Base-by-base conservation (phyloP, 2,329 filamentous ascomycete species). In the Colletotrichum salicis region DNA sequence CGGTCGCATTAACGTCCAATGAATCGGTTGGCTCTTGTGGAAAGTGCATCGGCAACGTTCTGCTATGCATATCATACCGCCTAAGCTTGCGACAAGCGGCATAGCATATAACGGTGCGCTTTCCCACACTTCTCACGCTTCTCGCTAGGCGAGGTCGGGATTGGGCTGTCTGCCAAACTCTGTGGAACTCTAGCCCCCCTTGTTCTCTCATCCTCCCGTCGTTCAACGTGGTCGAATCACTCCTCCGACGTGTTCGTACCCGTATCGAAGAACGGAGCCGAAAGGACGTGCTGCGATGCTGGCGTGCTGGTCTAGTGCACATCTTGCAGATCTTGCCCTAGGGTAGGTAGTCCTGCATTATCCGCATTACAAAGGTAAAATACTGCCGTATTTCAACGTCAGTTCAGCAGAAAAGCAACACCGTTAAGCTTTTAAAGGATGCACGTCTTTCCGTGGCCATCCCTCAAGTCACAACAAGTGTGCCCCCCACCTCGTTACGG, bases 191-290 rank as follows among this genome's bases (percentile, higher is more conserved):
- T 4, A 45, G 41, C 0, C 41, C 41, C 19, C 41, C 41, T 45
- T 45, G 41, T 4, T 15, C 13, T 41, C 41, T 10, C 8, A 3
- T n/a, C 7, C 7, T n/a, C 7, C 8, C 10, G 37, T 27, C 27
- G 29, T 52, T 48, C 63, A 29, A 62, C 4, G 8, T 66, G 24
- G 56, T 61, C 56, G 37, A 62, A 70, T 37, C 48, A 37, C 24
- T 58, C 6, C 4, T 55, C 31, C 1, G 45, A 31, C 58, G 64
- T 67, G n/a, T 52, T 71, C 69, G 69, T 71, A 69, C 45, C 69
- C 69, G 69, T 69, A 64, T 71, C 22, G 3, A 22, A 59, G 45
- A 33, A 57, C 29, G 31, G 29, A 55, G 29, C 31, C 41, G 52
- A 57, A 57, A 15, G 67, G 61, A 22, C 52, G 56, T 51, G 22